Evolutionary conservation across 2,329 filamentous ascomycete genomes (phyloP).

Genomic region (Ophiostoma fasciatum): DNA sequence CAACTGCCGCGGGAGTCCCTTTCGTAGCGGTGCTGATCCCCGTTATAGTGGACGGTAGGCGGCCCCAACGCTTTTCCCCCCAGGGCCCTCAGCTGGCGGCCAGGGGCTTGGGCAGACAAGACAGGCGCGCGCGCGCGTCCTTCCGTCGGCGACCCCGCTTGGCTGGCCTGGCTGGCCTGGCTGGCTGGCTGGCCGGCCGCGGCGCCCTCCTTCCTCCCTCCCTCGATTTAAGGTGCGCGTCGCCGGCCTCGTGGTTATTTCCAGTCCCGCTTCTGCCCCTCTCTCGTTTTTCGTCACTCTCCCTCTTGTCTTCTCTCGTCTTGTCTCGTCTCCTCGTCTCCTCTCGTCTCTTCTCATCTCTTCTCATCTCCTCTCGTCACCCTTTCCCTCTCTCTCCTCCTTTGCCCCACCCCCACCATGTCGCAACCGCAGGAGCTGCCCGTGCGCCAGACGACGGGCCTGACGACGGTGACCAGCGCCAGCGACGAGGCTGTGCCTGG

Average conservation of each 20-base stretch:
- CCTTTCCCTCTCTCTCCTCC: background rate
- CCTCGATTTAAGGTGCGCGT: too few species aligned
- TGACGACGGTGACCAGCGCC: slow-evolving; percentile 19
- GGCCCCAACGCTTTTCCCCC: too few species aligned
- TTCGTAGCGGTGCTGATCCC: too few species aligned
- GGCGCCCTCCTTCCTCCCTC: too few species aligned
- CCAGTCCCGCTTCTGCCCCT: too few species aligned
- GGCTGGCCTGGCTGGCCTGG: too few species aligned
- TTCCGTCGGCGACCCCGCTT: too few species aligned
- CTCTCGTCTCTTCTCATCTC: background rate
- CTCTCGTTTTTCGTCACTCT: background rate
- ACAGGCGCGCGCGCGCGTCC: background rate
- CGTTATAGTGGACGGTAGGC: too few species aligned
- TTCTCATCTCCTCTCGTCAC: background rate
- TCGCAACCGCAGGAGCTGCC: slow-evolving; percentile 8
- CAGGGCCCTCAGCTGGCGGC: too few species aligned
- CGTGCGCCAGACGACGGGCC: slow-evolving; percentile 11
- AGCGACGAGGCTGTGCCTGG: slow-evolving; percentile 46
- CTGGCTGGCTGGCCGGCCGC: too few species aligned
- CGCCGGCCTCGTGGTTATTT: too few species aligned
- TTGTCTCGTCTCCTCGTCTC: background rate
- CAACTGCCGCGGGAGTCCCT: too few species aligned
- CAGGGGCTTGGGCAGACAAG: background rate
- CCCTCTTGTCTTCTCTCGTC: background rate
- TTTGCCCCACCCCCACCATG: background rate